A percentile compares a stretch with the other conserved stretches of the same genome.
Conservation (phyloP, 1,139 yeast species). For the Kodamaea sp. region DNA sequence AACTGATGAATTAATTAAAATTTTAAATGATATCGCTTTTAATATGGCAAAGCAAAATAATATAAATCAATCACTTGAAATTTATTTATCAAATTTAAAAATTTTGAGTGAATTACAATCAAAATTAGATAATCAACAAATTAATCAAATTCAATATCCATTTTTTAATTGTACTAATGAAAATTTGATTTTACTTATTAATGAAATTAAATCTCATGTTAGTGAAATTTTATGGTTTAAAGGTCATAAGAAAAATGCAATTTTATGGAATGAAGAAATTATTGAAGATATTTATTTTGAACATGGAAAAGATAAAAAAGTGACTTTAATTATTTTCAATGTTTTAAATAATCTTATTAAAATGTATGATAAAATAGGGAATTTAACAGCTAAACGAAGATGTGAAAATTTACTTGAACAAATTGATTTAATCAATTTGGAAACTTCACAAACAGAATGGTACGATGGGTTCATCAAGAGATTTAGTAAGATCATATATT, state of each 20-base stretch:
- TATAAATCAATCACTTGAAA: conserved; percentile 22
- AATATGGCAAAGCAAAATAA: conserved; percentile 21
- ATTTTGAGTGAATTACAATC: conserved; percentile 21
- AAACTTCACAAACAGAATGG: conserved; percentile 26
- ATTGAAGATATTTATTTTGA: conserved; percentile 35
- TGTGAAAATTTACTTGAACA: conserved; percentile 27
- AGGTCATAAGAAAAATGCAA: conserved; percentile 50
- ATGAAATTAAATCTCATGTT: conserved; percentile 52
- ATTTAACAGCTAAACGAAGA: conserved; percentile 23
- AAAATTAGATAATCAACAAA: conserved; percentile 17
- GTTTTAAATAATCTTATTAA: conserved; percentile 30
- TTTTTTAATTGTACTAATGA: conserved; percentile 35
- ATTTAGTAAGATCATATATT: conserved; percentile 39
- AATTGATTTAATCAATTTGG: conserved; percentile 17
- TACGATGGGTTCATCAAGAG: conserved; percentile 33
- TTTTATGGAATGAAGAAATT: conserved; percentile 61
- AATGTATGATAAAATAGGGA: conserved; percentile 32
- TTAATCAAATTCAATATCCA: conserved; percentile 32
- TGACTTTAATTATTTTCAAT: conserved; percentile 28
- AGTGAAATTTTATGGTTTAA: conserved; percentile 65
- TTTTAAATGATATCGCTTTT: conserved; percentile 37
- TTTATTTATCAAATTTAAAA: conserved; percentile 38
- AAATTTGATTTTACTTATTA: conserved; percentile 27
- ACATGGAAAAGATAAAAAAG: conserved; percentile 27
- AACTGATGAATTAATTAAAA: conserved; percentile 37